Evolutionary conservation across 78 protist genomes (phyloP).

Genomic region (Mantamonas sphyraenae): DNA sequence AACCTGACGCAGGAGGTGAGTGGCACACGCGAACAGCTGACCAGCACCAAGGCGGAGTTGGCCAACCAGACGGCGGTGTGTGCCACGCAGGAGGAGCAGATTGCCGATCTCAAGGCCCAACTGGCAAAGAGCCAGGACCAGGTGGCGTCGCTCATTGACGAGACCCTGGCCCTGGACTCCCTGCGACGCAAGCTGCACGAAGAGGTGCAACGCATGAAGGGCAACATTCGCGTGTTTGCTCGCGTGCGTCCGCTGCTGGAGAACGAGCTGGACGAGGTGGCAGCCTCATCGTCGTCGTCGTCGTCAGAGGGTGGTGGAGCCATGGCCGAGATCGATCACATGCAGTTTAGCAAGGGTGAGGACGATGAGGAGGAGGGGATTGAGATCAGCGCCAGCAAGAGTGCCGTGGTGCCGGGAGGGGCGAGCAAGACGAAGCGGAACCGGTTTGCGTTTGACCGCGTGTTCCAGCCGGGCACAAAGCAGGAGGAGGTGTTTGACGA

Average conservation of each 20-base stretch:
- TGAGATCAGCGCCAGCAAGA: no score
- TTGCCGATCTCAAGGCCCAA: no score
- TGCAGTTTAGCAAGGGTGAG: no score
- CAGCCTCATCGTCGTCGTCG: neutral
- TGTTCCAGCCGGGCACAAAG: constrained; percentile 28
- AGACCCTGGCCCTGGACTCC: no score
- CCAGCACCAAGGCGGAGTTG: constrained; percentile 1
- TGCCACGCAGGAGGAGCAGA: neutral
- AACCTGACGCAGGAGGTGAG: no score
- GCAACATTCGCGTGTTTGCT: constrained; percentile 26
- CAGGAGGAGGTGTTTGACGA: constrained; percentile 47
- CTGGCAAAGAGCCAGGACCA: no score
- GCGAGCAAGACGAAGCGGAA: neutral
- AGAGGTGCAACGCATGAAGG: constrained; percentile 4
- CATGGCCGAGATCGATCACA: neutral
- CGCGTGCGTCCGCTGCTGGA: constrained; percentile 13
- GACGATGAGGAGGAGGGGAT: no score
- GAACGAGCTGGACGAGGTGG: neutral
- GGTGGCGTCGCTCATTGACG: no score
- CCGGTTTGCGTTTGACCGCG: constrained; percentile 52
- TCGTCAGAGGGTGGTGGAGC: neutral
- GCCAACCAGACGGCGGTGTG: neutral
- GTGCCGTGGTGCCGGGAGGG: no score
- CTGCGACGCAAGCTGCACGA: constrained; percentile 2
- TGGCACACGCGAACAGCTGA: no score